Evolutionary conservation across 2,329 filamentous ascomycete genomes (phyloP), one percentile per base, ranked within the genome.

Genomic region (Colletotrichum musae): DNA sequence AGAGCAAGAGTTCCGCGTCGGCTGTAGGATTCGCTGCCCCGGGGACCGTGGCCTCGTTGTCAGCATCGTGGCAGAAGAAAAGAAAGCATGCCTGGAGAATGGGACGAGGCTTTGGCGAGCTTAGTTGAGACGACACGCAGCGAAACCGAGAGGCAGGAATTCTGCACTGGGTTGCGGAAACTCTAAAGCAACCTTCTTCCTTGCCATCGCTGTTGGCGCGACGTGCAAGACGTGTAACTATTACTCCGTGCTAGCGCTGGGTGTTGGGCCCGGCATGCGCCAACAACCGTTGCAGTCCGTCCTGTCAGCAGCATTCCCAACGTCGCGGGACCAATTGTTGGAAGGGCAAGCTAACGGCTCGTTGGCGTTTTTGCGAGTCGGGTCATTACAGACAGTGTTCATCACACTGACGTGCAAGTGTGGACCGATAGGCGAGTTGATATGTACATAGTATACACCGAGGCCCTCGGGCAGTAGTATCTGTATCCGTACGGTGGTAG

Each of bases 111-210:
- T 53, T 60, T 59, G 15, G 47, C 51, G 43, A 47, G 43, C 45
- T 61, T 52, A 65, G 51, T 69, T 36, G 65, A 57, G 65, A 69
- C 65, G 56, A 58, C 65, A 64, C 16, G 32, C 48, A 41, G 41
- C 45, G n/a, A 54, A 43, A 43, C 50, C 54, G 45, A 53, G 54
- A 59, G 41, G 43, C 59, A 45, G 64, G 57, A 51, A 45, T 50
- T 54, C 50, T 56, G 45, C 47, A 47, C 43, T 43, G 50, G 51
- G 24, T 51, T 60, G 50, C 39, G 53, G 56, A 64, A 68, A 69
- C 65, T 69, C 52, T 71, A 71, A 71, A 69, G 52, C 51, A 69
- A 60, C 60, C 39, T 64, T 57, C 59, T 64, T 68, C 45, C 52
- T 56, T 71, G 56, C 32, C 7, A 6, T 36, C 32, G 53, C 43